Percentiles rank a stretch among this genome's conserved stretches.
Conservation (phyloP, 257 asterid species). For the Echites panduratus region DNA sequence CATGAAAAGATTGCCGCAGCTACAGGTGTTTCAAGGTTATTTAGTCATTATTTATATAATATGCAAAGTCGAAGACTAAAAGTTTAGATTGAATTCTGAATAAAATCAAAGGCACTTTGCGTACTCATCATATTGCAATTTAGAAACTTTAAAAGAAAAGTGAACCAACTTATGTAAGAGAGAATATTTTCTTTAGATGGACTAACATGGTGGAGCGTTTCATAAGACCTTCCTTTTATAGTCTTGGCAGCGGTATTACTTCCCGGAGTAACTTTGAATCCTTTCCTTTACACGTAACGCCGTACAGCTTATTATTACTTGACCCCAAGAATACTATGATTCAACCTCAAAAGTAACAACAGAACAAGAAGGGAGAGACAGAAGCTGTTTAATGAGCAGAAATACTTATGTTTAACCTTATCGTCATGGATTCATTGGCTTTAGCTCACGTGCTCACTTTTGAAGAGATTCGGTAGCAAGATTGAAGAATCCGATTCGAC, state of each 20-base stretch:
- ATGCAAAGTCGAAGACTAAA: too few relatives aligned
- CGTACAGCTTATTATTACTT: too few relatives aligned
- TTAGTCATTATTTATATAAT: too few relatives aligned
- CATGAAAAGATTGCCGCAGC: too few relatives aligned
- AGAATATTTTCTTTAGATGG: not conserved
- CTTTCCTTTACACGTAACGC: not conserved
- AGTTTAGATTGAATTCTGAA: not conserved
- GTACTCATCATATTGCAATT: too few relatives aligned
- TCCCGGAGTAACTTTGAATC: not conserved
- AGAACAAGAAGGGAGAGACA: too few relatives aligned
- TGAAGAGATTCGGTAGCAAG: not conserved
- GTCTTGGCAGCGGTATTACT: not conserved
- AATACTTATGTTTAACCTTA: too few relatives aligned
- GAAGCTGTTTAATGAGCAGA: not conserved
- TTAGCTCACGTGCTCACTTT: not conserved
- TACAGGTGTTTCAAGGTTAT: not conserved
- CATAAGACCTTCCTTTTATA: not conserved
- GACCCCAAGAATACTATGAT: too few relatives aligned
- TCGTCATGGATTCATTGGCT: not conserved
- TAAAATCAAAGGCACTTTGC: not conserved
- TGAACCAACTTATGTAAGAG: not conserved
- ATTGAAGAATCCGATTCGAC: too few relatives aligned
- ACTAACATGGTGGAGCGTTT: not conserved
- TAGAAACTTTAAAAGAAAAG: not conserved
- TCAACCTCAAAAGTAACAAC: too few relatives aligned